phyloP scores from a whole-genome alignment of 1,139 yeast genomes.

The Taphrina flavorubra region DNA sequence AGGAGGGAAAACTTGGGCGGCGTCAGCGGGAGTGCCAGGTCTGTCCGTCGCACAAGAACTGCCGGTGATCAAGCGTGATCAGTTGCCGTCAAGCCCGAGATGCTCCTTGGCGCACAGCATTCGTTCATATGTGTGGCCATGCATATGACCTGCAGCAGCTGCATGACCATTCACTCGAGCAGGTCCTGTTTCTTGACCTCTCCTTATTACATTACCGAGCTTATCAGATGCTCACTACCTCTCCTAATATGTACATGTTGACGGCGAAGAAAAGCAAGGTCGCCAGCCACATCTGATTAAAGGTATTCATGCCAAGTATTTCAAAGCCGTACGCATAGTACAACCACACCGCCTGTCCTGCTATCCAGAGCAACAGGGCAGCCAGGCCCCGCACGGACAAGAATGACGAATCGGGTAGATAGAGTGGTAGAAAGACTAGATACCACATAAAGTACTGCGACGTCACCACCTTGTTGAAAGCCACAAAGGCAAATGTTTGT shows the following conservation, averaged over 20 bases:
- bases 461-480: slow-evolving; percentile 92
- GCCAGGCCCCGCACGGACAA: slow-evolving; percentile 49
- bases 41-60: too few relatives aligned
- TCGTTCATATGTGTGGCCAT: too few relatives aligned
- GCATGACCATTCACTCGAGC: too few relatives aligned
- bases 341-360: slow-evolving; percentile 74
- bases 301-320: slow-evolving; percentile 72
- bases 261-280: slow-evolving; percentile 70
- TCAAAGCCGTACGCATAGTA: slow-evolving; percentile 78
- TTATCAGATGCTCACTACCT: slow-evolving; percentile 6
- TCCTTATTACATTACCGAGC: too few relatives aligned
- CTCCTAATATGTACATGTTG: slow-evolving; percentile 68
- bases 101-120: too few relatives aligned
- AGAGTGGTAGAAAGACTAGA: slow-evolving; percentile 79
- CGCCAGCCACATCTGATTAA: slow-evolving; percentile 66
- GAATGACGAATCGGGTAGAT: slow-evolving; percentile 58
- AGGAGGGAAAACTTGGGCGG: too few relatives aligned
- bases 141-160: too few relatives aligned
- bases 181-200: too few relatives aligned
- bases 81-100: too few relatives aligned
- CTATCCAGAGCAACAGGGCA: slow-evolving; percentile 64
- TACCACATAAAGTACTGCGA: slow-evolving; percentile 94
- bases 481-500: slow-evolving; percentile 90
- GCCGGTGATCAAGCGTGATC: too few relatives aligned
- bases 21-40: too few relatives aligned